Conservation (phyloP, 805 yeast species). For the Lipomyces sp. region DNA sequence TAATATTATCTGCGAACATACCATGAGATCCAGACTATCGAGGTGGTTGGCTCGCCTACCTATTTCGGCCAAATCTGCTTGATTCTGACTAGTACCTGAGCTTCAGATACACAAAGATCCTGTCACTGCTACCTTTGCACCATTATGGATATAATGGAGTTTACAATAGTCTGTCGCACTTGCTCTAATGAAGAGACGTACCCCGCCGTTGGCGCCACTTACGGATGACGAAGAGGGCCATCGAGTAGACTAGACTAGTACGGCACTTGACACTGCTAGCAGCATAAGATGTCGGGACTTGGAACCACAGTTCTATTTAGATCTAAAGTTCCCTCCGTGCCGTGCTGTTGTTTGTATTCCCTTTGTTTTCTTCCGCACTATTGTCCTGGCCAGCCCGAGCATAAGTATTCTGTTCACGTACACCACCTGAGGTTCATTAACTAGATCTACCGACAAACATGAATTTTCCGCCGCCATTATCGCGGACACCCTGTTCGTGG, state of each 20-base stretch:
- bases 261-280: background rate
- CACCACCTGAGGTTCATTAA: background rate
- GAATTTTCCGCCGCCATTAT: background rate
- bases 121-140: background rate
- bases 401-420: background rate
- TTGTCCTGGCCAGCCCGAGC: background rate
- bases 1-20: background rate
- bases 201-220: background rate
- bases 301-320: background rate
- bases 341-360: background rate
- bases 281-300: background rate
- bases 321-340: background rate
- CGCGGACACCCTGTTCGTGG: background rate
- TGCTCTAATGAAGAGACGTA: background rate
- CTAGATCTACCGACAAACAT: background rate
- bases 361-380: background rate
- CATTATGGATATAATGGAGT: too few relatives aligned
- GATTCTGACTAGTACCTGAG: background rate
- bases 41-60: background rate
- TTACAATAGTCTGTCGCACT: background rate
- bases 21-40: background rate
- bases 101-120: background rate
- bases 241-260: background rate
- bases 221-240: background rate
- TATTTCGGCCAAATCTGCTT: background rate